phyloP scores from a whole-genome alignment of 2,329 filamentous ascomycete species.

The Metarhizium guizhouense region DNA sequence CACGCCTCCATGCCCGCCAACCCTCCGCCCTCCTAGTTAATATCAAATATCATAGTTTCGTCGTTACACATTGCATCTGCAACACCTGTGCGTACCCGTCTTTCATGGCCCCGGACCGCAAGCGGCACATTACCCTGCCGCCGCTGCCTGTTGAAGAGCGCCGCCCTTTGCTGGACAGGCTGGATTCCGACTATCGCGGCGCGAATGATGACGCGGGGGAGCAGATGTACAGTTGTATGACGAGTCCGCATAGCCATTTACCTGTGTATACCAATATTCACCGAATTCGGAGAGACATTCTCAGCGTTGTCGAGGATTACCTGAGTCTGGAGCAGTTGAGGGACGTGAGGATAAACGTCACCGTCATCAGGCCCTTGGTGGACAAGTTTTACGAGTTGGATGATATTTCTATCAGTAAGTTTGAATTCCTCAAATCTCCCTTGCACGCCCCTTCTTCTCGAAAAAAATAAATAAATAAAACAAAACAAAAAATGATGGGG shows the following conservation, averaged over 20 bases:
- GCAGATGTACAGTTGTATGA: conserved; percentile 40
- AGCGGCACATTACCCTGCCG: conserved; percentile 22
- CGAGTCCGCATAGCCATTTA: conserved; percentile 52
- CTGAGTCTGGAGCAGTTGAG: conserved; percentile 66
- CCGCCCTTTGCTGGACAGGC: conserved; percentile 24
- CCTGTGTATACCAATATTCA: conserved; percentile 74
- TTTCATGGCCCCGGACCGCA: conserved; percentile 14
- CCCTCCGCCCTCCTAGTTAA: no score
- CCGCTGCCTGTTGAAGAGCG: conserved; percentile 20
- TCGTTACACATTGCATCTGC: neutral
- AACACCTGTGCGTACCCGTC: neutral
- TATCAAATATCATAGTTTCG: no score
- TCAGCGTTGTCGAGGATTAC: conserved; percentile 53
- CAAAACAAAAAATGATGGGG: no score
- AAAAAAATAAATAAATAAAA: no score
- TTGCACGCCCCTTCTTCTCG: no score
- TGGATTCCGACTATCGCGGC: conserved; percentile 19
- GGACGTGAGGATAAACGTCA: conserved; percentile 72
- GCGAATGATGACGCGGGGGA: conserved; percentile 20
- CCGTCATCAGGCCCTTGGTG: conserved; percentile 72
- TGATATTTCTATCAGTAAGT: conserved; percentile 66
- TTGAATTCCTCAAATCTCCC: neutral
- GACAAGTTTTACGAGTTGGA: conserved; percentile 72
- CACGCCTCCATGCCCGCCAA: no score
- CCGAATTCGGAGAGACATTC: conserved; percentile 55